phyloP scores from a whole-genome alignment of 2,329 filamentous ascomycete species.

The Venturia carpophila region DNA sequence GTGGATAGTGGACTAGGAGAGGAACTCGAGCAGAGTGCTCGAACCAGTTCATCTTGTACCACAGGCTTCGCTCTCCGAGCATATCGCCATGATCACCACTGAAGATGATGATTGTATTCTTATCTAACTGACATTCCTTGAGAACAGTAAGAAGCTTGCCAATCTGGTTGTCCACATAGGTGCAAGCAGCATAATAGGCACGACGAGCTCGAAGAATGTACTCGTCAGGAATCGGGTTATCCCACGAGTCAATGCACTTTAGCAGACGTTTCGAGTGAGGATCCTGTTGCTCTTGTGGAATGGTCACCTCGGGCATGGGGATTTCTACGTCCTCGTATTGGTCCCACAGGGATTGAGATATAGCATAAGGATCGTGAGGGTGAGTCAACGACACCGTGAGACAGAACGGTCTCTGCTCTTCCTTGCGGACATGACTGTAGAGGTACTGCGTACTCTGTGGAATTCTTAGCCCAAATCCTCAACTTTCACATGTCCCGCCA shows the following conservation, averaged over 20 bases:
- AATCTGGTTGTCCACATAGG: constrained; percentile 89
- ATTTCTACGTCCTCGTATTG: constrained; percentile 85
- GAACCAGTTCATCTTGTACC: constrained; percentile 98
- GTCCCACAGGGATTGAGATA: constrained; percentile 90
- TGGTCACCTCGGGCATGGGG: constrained; percentile 66
- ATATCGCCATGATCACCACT: constrained; percentile 93
- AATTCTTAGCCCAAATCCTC: constrained; percentile 10
- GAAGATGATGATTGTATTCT: constrained; percentile 87
- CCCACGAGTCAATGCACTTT: constrained; percentile 80
- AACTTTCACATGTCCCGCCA: constrained; percentile 10
- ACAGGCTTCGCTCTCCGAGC: constrained; percentile 84
- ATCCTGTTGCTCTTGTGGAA: constrained; percentile 75
- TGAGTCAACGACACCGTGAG: constrained; percentile 90
- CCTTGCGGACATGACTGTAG: constrained; percentile 81
- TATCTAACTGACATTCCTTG: constrained; percentile 68
- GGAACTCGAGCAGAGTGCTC: constrained; percentile 86
- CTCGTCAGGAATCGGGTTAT: constrained; percentile 73
- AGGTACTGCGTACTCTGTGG: constrained; percentile 72
- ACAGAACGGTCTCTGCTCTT: constrained; percentile 65
- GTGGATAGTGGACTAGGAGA: constrained; percentile 74
- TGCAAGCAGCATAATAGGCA: constrained; percentile 88
- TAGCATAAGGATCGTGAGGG: constrained; percentile 91
- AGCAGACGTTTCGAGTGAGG: constrained; percentile 79
- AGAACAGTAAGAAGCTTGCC: constrained; percentile 72
- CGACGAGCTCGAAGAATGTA: constrained; percentile 78